Conservation (phyloP, 2,329 filamentous ascomycete genomes). For the Beauveria medogensis region DNA sequence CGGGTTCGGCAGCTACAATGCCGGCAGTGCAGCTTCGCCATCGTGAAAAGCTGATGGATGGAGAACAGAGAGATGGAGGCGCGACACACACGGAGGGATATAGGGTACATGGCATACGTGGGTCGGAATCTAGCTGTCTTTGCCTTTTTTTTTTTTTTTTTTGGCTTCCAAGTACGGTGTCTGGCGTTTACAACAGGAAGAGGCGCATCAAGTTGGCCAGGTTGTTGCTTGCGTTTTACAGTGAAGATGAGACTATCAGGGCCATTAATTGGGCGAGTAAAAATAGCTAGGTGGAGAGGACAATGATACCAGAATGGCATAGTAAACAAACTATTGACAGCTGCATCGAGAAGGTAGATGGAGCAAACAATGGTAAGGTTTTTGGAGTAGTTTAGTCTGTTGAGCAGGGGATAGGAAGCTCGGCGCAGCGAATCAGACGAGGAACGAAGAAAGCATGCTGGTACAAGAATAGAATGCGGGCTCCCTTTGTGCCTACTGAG, state of each 20-base stretch:
- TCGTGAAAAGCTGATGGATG: not conserved
- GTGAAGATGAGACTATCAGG: too few relatives aligned
- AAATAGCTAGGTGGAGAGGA: not conserved
- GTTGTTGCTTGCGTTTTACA: too few relatives aligned
- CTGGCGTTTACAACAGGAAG: not conserved
- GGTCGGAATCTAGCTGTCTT: not conserved
- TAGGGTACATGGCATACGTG: not conserved
- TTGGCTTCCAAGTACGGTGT: not conserved
- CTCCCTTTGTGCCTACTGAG: not conserved
- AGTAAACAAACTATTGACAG: not conserved
- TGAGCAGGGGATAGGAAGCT: not conserved
- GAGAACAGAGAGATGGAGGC: not conserved
- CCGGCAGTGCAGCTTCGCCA: slow-evolving; percentile 14
- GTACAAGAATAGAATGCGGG: not conserved
- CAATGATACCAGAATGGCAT: not conserved
- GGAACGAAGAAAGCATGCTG: not conserved
- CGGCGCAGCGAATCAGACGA: not conserved
- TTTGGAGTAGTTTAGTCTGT: not conserved
- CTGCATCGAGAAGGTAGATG: not conserved
- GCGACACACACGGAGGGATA: not conserved
- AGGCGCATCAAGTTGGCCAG: too few relatives aligned
- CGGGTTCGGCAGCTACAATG: slow-evolving; percentile 49
- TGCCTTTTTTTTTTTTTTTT: not conserved
- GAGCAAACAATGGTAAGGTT: not conserved
- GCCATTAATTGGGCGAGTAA: too few relatives aligned